A percentile compares a stretch with the other conserved stretches of the same genome.
Conservation (phyloP, 2,329 filamentous ascomycete genomes). For the Elsinoe batatas region DNA sequence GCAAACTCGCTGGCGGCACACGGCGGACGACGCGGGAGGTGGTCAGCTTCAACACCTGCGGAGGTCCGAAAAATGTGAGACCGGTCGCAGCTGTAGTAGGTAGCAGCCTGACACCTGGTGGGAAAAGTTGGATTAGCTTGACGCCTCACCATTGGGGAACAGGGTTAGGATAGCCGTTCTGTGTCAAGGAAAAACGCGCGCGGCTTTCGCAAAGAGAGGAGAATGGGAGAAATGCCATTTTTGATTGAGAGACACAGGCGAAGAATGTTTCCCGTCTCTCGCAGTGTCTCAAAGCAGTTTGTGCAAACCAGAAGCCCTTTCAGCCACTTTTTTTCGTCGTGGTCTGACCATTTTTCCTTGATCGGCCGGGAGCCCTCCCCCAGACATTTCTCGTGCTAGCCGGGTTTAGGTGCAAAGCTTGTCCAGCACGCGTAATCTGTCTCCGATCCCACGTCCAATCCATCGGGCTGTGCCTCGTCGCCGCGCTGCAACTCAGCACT, state of each 20-base stretch:
- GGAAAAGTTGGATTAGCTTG: neutral
- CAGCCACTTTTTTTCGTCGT: slow-evolving; percentile 2
- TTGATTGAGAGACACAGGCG: neutral
- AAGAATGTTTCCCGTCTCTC: neutral
- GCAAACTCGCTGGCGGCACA: neutral
- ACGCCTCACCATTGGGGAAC: neutral
- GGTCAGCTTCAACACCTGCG: neutral
- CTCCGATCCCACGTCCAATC: neutral
- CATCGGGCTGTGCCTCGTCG: slow-evolving; percentile 8
- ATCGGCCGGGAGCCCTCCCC: neutral
- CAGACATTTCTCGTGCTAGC: slow-evolving; percentile 2
- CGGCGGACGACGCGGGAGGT: neutral
- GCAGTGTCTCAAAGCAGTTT: slow-evolving; percentile 1
- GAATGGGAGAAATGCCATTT: neutral
- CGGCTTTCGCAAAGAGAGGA: neutral
- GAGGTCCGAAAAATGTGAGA: neutral
- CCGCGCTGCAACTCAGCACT: neutral
- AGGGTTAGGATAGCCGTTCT: slow-evolving; percentile 3
- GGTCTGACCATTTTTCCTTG: slow-evolving; percentile 1
- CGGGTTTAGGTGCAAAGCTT: slow-evolving; percentile 7
- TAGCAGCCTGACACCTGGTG: slow-evolving; percentile 2
- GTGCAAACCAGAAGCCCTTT: neutral
- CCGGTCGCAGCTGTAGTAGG: neutral
- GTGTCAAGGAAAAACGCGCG: neutral
- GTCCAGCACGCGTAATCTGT: slow-evolving; percentile 10